Conservation (phyloP, 2,329 filamentous ascomycete genomes). For the Penicillium nordicum region DNA sequence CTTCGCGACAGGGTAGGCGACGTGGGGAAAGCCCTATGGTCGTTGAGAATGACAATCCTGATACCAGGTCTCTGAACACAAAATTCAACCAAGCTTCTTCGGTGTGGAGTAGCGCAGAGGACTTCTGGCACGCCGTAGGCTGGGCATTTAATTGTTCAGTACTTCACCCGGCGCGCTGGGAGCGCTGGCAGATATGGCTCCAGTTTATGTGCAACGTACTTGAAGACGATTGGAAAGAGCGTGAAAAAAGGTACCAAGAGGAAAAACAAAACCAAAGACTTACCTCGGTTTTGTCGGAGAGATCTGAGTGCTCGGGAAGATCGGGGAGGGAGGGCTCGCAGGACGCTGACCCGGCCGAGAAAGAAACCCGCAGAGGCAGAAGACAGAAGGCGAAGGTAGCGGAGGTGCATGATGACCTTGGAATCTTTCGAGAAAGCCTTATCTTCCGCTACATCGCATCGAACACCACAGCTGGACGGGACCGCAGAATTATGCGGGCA, state of each 20-base stretch:
- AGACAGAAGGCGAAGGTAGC: neutral
- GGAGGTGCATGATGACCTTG: constrained; percentile 8
- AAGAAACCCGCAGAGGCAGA: constrained; percentile 1
- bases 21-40: constrained; percentile 17
- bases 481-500: constrained; percentile 44
- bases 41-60: constrained; percentile 34
- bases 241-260: constrained; percentile 21
- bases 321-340: constrained; percentile 25
- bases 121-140: constrained; percentile 85
- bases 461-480: constrained; percentile 29
- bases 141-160: constrained; percentile 93
- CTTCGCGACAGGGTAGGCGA: constrained; percentile 32
- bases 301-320: neutral
- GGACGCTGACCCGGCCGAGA: neutral
- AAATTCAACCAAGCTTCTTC: constrained; percentile 62
- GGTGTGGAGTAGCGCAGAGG: constrained; percentile 71
- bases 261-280: constrained; percentile 23
- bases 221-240: constrained; percentile 44
- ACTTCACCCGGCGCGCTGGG: constrained; percentile 70
- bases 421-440: constrained; percentile 38
- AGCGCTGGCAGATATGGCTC: constrained; percentile 76
- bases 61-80: constrained; percentile 54
- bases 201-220: constrained; percentile 59
- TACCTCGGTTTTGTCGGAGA: neutral
- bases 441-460: constrained; percentile 43